Evolutionary conservation across 148 eudicot genomes (phyloP), one percentile per base, ranked within the genome.

Genomic region (Cornus kousa): DNA sequence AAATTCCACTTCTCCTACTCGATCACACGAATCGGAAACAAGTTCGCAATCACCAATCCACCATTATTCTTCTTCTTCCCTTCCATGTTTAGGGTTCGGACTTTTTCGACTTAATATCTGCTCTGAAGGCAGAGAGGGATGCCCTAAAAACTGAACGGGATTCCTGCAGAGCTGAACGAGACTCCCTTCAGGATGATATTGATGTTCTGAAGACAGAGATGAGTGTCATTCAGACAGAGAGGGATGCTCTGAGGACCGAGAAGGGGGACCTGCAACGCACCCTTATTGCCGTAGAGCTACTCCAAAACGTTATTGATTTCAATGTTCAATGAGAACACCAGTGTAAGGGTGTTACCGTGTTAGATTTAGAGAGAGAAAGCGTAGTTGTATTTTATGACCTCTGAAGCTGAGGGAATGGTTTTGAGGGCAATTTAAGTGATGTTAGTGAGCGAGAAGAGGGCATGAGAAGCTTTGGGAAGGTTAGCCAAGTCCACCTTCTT

Each of bases 41-140:
- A 79, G 10, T 93, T 93, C 5, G 95, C 95, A 3, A 93, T 74
- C 78, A 95, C 70, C 23, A 93, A 55, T 16, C 96, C 95, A 2
- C 98, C 98, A 43, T 93, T 81, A 80, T 92, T 89, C 88, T 89
- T 95, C 93, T 89, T 95, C 92, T 95, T 95, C 5, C 98, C 98
- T 5, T 93, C 97, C 97, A 87, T 95, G 80, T 93, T 93, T 37
- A 95, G 89, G 74, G 97, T 95, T 69, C 78, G 81, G 7, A 95
- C 98, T 73, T 90, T 91, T 32, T 89, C 90, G 66, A 93, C 97
- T 80, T 93, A n/a, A n/a, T n/a, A n/a, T n/a, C n/a, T n/a, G n/a
- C n/a, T n/a, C n/a, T n/a, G n/a, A n/a, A n/a, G n/a, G n/a, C n/a
- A n/a, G n/a, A n/a, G n/a, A n/a, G n/a, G n/a, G n/a, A n/a, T n/a